phyloP scores from a whole-genome alignment of 208 protist species.

The Acanthamoeba castellanii region DNA sequence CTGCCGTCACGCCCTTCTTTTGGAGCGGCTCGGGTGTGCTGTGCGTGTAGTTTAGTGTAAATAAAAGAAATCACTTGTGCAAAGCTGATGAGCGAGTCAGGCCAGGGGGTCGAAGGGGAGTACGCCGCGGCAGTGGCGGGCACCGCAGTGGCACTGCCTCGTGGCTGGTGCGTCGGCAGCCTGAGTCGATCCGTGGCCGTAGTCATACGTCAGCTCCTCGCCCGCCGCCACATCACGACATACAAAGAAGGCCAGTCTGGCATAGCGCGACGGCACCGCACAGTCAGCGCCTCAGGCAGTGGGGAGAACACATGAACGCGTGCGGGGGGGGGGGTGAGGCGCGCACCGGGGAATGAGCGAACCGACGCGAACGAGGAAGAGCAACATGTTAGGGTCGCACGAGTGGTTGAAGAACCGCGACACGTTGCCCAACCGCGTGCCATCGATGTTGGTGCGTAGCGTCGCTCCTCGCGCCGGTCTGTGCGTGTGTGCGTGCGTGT shows the following conservation, averaged over 20 bases:
- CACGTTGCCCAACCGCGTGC: conserved; percentile 25
- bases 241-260: conserved; percentile 63
- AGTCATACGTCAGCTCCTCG: conserved; percentile 73
- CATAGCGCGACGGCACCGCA: neutral
- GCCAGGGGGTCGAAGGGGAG: conserved; percentile 8
- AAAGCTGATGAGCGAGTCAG: neutral
- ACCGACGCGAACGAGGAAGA: conserved; percentile 47
- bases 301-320: neutral
- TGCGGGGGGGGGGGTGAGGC: neutral
- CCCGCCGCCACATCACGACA: conserved; percentile 3
- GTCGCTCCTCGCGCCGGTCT: neutral
- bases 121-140: neutral
- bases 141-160: neutral
- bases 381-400: conserved; percentile 47
- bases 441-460: conserved; percentile 63
- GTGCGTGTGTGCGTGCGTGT: neutral
- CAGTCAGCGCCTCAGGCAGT: neutral
- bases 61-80: neutral
- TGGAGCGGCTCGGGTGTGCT: no score
- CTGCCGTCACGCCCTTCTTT: no score
- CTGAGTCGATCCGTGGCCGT: neutral
- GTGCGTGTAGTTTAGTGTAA: neutral
- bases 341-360: conserved; percentile 34
- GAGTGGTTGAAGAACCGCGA: conserved; percentile 72
- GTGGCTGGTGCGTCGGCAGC: neutral